Conservation (phyloP, 345 rosid genomes). For the Acer negundo region DNA sequence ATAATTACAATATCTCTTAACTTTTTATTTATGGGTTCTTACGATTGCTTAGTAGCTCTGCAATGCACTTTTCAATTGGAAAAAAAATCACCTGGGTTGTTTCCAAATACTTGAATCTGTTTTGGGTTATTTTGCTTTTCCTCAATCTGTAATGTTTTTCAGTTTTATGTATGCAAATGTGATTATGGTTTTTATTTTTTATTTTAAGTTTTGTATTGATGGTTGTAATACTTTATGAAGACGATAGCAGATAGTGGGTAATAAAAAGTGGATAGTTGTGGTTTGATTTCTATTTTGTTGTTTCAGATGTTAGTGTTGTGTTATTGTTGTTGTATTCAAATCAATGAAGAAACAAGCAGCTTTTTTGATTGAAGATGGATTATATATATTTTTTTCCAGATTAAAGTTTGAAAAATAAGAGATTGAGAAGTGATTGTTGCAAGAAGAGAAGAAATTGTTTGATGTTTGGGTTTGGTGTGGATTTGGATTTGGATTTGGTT, state of each 20-base stretch:
- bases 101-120: slow-evolving; percentile 19
- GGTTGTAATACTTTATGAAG: not conserved
- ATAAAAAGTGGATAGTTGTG: not conserved
- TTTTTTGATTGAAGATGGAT: too few relatives aligned
- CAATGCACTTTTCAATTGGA: slow-evolving; percentile 18
- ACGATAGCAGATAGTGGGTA: not conserved
- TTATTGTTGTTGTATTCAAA: slow-evolving; percentile 11
- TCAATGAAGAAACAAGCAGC: too few relatives aligned
- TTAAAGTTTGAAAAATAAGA: too few relatives aligned
- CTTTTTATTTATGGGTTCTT: not conserved
- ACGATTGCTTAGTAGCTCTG: slow-evolving; percentile 24
- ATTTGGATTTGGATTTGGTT: too few relatives aligned
- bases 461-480: too few relatives aligned
- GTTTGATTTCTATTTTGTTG: slow-evolving; percentile 15
- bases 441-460: too few relatives aligned
- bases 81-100: slow-evolving; percentile 32
- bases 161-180: slow-evolving; percentile 3
- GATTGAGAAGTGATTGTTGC: too few relatives aligned
- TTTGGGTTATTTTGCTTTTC: slow-evolving; percentile 16
- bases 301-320: slow-evolving; percentile 3
- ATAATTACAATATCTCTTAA: not conserved
- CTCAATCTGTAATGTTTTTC: slow-evolving; percentile 3
- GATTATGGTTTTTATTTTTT: not conserved
- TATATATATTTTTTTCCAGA: too few relatives aligned
- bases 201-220: not conserved